These are phyloP conservation scores for Heterobasidion annosum DNA, from an alignment of 1,284 basidiomycete species.

Conservation along the genomic window DNA sequence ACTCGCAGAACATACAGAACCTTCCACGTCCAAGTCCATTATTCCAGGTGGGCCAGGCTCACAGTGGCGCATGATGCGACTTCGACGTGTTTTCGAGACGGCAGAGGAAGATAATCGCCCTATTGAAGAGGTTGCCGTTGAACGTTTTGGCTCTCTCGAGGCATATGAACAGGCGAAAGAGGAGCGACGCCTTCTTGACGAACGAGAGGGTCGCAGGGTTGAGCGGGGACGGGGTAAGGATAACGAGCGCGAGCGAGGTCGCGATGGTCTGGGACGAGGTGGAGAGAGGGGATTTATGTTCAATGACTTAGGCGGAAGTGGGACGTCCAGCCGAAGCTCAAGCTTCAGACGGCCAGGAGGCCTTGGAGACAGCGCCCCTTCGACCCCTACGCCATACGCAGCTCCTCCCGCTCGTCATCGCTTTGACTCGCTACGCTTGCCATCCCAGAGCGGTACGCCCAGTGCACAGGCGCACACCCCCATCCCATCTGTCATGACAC, in stretches of 20 bases:
- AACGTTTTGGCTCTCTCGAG: conserved; percentile 79
- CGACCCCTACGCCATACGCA: conserved; percentile 48
- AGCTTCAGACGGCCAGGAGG: conserved; percentile 74
- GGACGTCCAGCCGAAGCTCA: conserved; percentile 64
- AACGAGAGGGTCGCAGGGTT: conserved; percentile 52
- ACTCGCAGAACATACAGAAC: conserved; percentile 46
- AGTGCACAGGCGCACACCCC: conserved; percentile 58
- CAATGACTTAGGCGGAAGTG: conserved; percentile 51
- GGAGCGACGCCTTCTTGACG: conserved; percentile 80
- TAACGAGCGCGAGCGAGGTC: conserved; percentile 12
- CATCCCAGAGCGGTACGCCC: conserved; percentile 23
- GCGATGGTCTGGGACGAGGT: conserved; percentile 25
- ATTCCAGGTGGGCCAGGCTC: conserved; percentile 87
- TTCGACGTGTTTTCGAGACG: conserved; percentile 82
- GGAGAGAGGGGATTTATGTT: conserved; percentile 61
- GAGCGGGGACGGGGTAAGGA: conserved; percentile 21
- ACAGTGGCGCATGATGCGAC: conserved; percentile 97
- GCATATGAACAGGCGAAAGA: conserved; percentile 86
- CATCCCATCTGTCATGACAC: conserved; percentile 85
- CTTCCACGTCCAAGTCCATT: conserved; percentile 36
- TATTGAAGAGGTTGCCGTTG: conserved; percentile 79
- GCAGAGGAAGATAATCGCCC: conserved; percentile 76
- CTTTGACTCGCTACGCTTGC: conserved; percentile 44
- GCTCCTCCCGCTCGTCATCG: conserved; percentile 32
- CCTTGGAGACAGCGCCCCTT: conserved; percentile 42